Evolutionary conservation across 1,284 basidiomycete genomes (phyloP).

Genomic region (Uromyces viciae-fabae): DNA sequence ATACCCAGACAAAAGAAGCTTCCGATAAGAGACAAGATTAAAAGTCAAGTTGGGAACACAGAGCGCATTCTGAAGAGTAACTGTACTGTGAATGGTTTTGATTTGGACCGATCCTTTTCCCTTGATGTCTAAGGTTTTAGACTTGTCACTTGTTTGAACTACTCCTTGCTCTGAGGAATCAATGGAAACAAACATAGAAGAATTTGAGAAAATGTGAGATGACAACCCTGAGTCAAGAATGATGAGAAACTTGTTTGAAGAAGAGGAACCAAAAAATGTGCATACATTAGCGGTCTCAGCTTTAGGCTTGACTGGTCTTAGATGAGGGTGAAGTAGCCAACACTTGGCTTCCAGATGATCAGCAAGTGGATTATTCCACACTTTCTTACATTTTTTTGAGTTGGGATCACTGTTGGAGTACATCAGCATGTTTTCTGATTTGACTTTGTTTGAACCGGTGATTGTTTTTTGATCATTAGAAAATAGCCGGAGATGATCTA

Average conservation of each 20-base stretch:
- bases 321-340: background rate
- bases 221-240: background rate
- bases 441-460: too few relatives aligned
- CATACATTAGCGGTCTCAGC: background rate
- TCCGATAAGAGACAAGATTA: background rate
- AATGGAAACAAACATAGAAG: background rate
- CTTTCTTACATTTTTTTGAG: background rate
- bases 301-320: too few relatives aligned
- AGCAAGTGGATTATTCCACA: background rate
- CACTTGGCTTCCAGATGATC: background rate
- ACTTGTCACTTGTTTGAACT: background rate
- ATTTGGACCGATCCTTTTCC: background rate
- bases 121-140: background rate
- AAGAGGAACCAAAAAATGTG: background rate
- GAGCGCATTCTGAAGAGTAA: background rate
- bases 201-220: background rate
- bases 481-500: background rate
- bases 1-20: too few relatives aligned
- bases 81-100: too few relatives aligned
- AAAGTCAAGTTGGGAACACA: background rate
- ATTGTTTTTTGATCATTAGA: background rate
- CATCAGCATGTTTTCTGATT: background rate
- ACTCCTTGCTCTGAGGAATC: background rate
- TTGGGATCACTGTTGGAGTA: background rate
- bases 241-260: background rate